phyloP scores from a whole-genome alignment of 2,329 filamentous ascomycete species.

The Ilyonectria sp. region DNA sequence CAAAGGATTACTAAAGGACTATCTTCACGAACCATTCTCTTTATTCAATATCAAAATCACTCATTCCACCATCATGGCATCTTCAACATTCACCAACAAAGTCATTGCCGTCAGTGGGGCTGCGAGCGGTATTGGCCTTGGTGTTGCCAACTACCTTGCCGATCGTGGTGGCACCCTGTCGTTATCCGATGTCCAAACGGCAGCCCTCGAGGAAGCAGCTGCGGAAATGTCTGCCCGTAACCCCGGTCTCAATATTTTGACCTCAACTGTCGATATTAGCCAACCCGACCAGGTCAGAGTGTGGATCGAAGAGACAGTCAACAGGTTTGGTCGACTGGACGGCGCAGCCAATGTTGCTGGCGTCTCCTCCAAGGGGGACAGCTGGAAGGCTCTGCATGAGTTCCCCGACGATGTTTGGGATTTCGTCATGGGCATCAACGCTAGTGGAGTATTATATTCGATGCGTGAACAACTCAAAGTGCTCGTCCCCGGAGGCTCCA shows the following conservation, averaged over 20 bases:
- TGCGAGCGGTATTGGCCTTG: neutral
- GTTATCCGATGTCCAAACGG: neutral
- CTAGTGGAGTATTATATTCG: conserved; percentile 4
- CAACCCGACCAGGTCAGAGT: neutral
- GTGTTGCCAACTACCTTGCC: neutral
- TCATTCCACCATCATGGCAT: neutral
- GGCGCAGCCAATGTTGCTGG: neutral
- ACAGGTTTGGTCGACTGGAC: neutral
- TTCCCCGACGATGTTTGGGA: conserved; percentile 9
- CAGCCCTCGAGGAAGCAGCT: neutral
- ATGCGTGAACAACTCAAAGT: neutral
- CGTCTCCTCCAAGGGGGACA: neutral
- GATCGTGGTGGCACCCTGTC: neutral
- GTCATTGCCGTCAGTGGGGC: neutral
- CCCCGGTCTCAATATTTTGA: neutral
- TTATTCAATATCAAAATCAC: too few relatives aligned
- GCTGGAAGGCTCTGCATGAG: neutral
- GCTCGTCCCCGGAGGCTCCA: neutral
- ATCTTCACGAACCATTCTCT: too few relatives aligned
- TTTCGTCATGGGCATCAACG: conserved; percentile 12
- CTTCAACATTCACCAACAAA: neutral
- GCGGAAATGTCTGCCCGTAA: neutral
- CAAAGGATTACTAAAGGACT: too few relatives aligned
- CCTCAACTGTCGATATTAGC: neutral
- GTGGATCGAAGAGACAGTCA: neutral